A percentile compares a stretch with the other conserved stretches of the same genome.
phyloP scores from a whole-genome alignment of 192 early-diverging fungal genomes.

The Phlyctochytrium arcticum region DNA sequence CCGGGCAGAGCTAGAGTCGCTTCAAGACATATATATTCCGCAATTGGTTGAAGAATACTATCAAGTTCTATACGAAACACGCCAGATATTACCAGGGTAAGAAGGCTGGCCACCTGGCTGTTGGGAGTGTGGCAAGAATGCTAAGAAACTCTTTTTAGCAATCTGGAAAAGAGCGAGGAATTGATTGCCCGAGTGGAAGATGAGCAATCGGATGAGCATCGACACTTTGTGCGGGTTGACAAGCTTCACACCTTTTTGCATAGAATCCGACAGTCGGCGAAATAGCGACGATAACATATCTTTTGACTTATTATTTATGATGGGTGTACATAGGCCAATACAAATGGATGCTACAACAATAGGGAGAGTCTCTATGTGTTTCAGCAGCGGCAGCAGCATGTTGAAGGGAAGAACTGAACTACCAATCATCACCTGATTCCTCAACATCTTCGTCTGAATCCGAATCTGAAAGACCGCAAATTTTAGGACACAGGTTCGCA shows the following conservation, averaged over 20 bases:
- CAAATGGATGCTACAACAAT: no score
- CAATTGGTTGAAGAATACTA: conserved; percentile 67
- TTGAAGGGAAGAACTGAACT: no score
- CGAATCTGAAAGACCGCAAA: conserved; percentile 3
- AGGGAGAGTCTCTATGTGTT: no score
- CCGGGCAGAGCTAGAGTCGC: conserved; percentile 5
- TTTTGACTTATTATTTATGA: no score
- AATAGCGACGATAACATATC: no score
- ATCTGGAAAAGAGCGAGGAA: not conserved
- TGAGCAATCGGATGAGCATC: not conserved
- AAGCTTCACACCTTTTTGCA: conserved; percentile 7
- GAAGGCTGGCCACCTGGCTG: no score
- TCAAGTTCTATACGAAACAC: conserved; percentile 62
- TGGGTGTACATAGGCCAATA: no score
- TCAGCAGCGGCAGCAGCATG: no score
- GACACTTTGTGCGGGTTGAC: not conserved
- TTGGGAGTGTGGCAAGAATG: no score
- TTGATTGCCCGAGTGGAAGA: not conserved
- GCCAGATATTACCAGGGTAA: conserved; percentile 47
- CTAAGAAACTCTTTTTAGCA: not conserved
- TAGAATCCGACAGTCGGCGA: conserved; percentile 9
- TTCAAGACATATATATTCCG: conserved; percentile 48
- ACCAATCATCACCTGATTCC: conserved; percentile 32
- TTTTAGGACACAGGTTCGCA: not conserved
- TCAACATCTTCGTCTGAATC: conserved; percentile 34